phyloP scores from a whole-genome alignment of 352 stramenopile genomes.

The Phytophthora vignae region DNA sequence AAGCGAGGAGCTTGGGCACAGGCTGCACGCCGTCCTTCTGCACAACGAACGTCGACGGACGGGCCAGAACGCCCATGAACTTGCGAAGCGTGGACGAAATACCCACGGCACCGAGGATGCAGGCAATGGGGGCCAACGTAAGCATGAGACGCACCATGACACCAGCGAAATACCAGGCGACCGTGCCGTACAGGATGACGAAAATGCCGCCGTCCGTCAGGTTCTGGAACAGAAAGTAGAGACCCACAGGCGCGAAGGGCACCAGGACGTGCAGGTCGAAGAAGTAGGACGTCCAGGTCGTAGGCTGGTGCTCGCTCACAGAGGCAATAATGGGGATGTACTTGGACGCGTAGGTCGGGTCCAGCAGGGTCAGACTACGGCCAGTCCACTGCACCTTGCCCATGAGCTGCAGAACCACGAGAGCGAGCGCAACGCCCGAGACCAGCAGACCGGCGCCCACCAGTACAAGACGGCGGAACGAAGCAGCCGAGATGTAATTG shows the following conservation, averaged over 20 bases:
- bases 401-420: constrained; percentile 84
- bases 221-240: constrained; percentile 92
- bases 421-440: constrained; percentile 51
- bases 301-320: constrained; percentile 94
- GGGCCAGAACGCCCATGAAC: constrained; percentile 75
- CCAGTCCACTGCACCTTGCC: constrained; percentile 92
- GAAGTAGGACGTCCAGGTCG: constrained; percentile 95
- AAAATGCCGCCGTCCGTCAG: constrained; percentile 92
- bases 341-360: constrained; percentile 93
- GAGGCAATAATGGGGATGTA: constrained; percentile 96
- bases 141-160: constrained; percentile 95
- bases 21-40: constrained; percentile 67
- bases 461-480: constrained; percentile 82
- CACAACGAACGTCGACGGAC: constrained; percentile 60
- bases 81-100: constrained; percentile 85
- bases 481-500: constrained; percentile 74
- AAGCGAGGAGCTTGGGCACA: constrained; percentile 63
- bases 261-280: constrained; percentile 94
- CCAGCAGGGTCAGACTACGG: constrained; percentile 90
- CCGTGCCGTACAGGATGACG: constrained; percentile 93
- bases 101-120: constrained; percentile 89
- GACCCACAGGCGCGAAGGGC: constrained; percentile 90
- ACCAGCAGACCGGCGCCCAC: constrained; percentile 69
- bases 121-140: constrained; percentile 92
- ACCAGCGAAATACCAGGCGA: constrained; percentile 94